These are phyloP conservation scores for Hexamita inflata DNA, from an alignment of 208 protist species.

Conservation along the genomic window DNA sequence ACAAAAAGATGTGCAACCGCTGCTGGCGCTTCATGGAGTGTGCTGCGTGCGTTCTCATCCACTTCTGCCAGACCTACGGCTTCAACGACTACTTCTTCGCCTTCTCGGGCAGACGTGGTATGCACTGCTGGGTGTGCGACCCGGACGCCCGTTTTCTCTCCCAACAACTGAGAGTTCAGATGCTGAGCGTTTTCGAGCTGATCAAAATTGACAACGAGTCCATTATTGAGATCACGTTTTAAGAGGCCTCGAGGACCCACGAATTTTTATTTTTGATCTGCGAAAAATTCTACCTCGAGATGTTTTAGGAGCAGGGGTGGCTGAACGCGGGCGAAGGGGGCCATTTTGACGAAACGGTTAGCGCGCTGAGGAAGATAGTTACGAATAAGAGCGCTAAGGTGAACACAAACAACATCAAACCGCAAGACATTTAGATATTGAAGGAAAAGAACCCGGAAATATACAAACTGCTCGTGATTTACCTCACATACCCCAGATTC, in stretches of 20 bases:
- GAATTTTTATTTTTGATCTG: slow-evolving; percentile 16
- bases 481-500: slow-evolving; percentile 16
- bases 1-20: background rate
- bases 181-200: background rate
- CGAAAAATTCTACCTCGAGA: slow-evolving; percentile 4
- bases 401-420: no score
- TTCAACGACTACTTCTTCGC: slow-evolving; percentile 25
- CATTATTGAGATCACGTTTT: background rate
- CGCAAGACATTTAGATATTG: background rate
- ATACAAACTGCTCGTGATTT: background rate
- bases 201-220: slow-evolving; percentile 6
- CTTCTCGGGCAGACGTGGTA: slow-evolving; percentile 9
- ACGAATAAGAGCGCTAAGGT: no score
- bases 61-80: background rate
- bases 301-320: slow-evolving; percentile 8
- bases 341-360: no score
- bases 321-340: background rate
- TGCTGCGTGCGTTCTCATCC: background rate
- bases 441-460: background rate
- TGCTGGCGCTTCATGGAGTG: slow-evolving; percentile 27
- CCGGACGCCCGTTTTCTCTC: background rate
- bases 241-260: no score
- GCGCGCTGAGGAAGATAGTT: no score
- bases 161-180: background rate
- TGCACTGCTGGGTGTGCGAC: slow-evolving; percentile 20